Percentiles rank a stretch among this genome's conserved stretches.
Conservation (phyloP, 805 yeast species). For the Ogataea trehalophila region DNA sequence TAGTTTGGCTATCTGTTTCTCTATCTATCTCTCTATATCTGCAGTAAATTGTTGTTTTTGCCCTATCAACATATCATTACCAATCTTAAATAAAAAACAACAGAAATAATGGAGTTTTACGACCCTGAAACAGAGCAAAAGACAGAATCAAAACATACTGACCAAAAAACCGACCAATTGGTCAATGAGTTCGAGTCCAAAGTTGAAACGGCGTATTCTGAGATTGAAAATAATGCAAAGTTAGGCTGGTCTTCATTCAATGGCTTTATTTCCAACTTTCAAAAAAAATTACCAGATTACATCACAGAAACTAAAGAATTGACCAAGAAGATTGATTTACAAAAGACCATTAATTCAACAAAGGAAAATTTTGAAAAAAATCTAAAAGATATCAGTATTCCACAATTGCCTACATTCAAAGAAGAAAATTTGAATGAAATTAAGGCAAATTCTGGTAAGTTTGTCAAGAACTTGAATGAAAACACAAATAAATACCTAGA, state of each 20-base stretch:
- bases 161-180: constrained; percentile 49
- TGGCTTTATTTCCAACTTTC: constrained; percentile 32
- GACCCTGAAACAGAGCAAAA: constrained; percentile 25
- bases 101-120: constrained; percentile 25
- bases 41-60: neutral
- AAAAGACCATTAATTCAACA: constrained; percentile 13
- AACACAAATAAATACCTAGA: constrained; percentile 64
- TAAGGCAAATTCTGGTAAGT: constrained; percentile 21
- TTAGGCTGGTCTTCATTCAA: constrained; percentile 32
- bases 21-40: no score
- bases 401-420: constrained; percentile 10
- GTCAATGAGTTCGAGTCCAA: constrained; percentile 48
- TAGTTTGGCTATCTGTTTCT: neutral
- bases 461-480: constrained; percentile 25
- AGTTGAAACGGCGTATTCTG: constrained; percentile 35
- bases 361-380: constrained; percentile 15
- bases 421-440: constrained; percentile 23
- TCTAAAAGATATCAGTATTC: constrained; percentile 4
- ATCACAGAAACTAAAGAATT: constrained; percentile 24
- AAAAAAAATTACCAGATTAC: constrained; percentile 30
- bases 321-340: constrained; percentile 17
- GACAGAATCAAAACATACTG: constrained; percentile 22
- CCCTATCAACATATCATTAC: neutral
- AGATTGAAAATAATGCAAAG: constrained; percentile 38
- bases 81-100: neutral